phyloP scores from a whole-genome alignment of 2,329 filamentous ascomycete species.

The Neocucurbitaria cava region DNA sequence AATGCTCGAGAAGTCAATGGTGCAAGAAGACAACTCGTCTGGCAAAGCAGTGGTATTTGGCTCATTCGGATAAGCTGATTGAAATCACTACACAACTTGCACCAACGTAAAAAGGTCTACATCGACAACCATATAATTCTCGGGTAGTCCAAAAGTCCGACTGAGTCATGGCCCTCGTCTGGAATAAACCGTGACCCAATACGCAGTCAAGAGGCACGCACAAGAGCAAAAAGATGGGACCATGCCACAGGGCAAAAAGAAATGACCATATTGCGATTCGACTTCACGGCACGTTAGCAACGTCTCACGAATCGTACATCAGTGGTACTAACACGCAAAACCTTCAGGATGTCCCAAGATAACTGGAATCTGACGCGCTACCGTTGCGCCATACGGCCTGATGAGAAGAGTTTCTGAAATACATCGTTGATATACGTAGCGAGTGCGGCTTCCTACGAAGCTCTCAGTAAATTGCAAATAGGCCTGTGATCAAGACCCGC shows the following conservation, averaged over 20 bases:
- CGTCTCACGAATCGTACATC: too few species aligned
- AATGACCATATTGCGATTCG: too few species aligned
- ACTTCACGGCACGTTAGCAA: too few species aligned
- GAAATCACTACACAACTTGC: background rate
- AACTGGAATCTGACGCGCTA: background rate
- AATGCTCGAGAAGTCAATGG: conserved; percentile 69
- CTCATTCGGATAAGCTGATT: conserved; percentile 46
- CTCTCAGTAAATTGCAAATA: background rate
- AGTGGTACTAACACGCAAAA: background rate
- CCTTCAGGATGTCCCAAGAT: background rate
- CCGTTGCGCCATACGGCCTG: background rate
- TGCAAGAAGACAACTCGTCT: conserved; percentile 65
- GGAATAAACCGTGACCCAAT: background rate
- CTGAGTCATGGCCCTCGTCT: background rate
- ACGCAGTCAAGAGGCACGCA: too few species aligned
- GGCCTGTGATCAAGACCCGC: background rate
- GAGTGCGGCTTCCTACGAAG: background rate
- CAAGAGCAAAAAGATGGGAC: background rate
- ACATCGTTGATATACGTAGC: background rate
- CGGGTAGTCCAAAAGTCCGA: background rate
- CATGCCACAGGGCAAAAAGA: conserved; percentile 6
- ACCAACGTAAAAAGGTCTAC: background rate
- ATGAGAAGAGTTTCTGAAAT: background rate
- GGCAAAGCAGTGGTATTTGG: conserved; percentile 74
- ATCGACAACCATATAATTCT: background rate